Evolutionary conservation across 768 basidiomycete genomes (phyloP).

Genomic region (Mycena vulgaris): DNA sequence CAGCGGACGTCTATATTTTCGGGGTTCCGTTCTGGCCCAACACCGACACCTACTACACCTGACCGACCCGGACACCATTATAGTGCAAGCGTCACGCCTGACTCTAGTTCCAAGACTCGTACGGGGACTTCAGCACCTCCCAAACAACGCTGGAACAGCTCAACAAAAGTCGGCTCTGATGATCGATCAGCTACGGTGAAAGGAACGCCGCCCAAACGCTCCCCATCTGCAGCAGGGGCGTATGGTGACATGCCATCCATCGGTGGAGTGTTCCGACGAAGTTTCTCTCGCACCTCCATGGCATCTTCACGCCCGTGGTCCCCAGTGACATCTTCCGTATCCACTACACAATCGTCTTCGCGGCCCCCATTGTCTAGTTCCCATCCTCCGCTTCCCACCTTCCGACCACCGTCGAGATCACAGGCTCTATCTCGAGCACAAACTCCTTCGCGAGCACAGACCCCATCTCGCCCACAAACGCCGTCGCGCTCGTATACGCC

Average conservation of each 20-base stretch:
- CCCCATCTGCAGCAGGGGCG: slow-evolving; percentile 62
- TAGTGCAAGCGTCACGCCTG: slow-evolving; percentile 80
- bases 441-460: slow-evolving; percentile 29
- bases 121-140: slow-evolving; percentile 40
- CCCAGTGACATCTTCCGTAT: slow-evolving; percentile 79
- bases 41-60: slow-evolving; percentile 65
- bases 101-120: slow-evolving; percentile 64
- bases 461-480: slow-evolving; percentile 71
- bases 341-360: slow-evolving; percentile 74
- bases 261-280: slow-evolving; percentile 70
- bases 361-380: slow-evolving; percentile 57
- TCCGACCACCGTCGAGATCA: slow-evolving; percentile 46
- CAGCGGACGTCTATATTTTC: slow-evolving; percentile 77
- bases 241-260: slow-evolving; percentile 57
- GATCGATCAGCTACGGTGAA: slow-evolving; percentile 63
- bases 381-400: slow-evolving; percentile 52
- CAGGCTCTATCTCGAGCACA: slow-evolving; percentile 50
- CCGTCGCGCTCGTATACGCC: slow-evolving; percentile 62
- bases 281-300: slow-evolving; percentile 82
- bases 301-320: slow-evolving; percentile 88
- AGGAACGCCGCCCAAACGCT: slow-evolving; percentile 65
- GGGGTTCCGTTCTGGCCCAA: slow-evolving; percentile 60
- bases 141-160: slow-evolving; percentile 84
- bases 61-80: slow-evolving; percentile 77
- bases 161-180: slow-evolving; percentile 79